Percentiles rank a stretch among this genome's conserved stretches.
These are phyloP conservation scores for Magnaporthales sp. DNA, from an alignment of 2,329 filamentous ascomycete genomes.

Conservation along the genomic window DNA sequence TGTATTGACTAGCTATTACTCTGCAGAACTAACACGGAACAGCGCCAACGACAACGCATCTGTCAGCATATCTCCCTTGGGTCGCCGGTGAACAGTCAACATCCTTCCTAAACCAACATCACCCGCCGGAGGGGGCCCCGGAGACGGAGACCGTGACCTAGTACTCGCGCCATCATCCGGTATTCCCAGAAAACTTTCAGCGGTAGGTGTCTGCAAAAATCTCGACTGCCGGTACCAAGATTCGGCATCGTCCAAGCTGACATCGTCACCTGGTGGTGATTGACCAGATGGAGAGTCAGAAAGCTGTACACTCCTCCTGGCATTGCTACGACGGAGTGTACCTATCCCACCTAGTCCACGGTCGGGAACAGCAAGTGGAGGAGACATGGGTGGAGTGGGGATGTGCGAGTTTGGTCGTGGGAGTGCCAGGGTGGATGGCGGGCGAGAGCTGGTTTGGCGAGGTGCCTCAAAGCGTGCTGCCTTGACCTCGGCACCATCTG, in stretches of 20 bases:
- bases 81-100: slow-evolving; percentile 1
- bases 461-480: slow-evolving; percentile 6
- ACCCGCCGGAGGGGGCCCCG: not conserved
- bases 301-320: not conserved
- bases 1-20: not conserved
- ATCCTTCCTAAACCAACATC: not conserved
- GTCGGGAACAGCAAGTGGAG: not conserved
- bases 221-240: not conserved
- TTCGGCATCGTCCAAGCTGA: not conserved
- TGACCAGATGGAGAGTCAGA: not conserved
- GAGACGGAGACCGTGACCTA: slow-evolving; percentile 1
- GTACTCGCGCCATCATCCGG: not conserved
- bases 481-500: not conserved
- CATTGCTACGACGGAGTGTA: slow-evolving; percentile 3
- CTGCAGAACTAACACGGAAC: not conserved
- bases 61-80: not conserved
- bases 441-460: not conserved
- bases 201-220: not conserved
- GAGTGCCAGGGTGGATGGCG: not conserved
- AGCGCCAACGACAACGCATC: slow-evolving; percentile 4
- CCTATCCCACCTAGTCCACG: not conserved
- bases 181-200: not conserved
- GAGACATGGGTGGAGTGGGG: not conserved
- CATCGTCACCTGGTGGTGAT: not conserved
- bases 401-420: not conserved